Evolutionary conservation across 345 rosid genomes (phyloP).

Genomic region (Brassica cretica): DNA sequence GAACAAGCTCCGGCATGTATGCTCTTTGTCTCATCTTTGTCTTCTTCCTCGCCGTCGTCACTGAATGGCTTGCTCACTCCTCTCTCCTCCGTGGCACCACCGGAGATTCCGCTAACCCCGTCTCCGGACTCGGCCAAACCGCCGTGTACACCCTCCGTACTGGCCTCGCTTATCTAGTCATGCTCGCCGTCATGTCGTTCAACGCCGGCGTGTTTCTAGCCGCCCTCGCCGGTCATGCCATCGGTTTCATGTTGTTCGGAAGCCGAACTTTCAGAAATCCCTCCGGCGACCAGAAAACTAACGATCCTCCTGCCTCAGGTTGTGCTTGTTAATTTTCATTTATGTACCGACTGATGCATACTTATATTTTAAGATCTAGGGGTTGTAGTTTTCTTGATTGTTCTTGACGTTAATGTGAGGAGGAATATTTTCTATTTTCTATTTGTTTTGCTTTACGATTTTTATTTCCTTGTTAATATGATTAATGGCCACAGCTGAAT

Average conservation of each 20-base stretch:
- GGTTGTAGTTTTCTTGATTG: slow-evolving; percentile 29
- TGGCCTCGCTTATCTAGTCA: slow-evolving; percentile 62
- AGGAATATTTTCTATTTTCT: neutral
- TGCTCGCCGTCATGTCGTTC: slow-evolving; percentile 80
- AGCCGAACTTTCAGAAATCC: slow-evolving; percentile 39
- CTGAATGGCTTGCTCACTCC: slow-evolving; percentile 55
- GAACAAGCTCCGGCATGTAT: slow-evolving; percentile 65
- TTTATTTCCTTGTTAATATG: neutral
- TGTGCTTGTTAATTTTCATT: slow-evolving; percentile 28
- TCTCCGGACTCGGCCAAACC: slow-evolving; percentile 55
- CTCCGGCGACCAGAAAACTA: slow-evolving; percentile 21
- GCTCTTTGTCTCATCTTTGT: slow-evolving; percentile 62
- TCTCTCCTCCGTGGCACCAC: slow-evolving; percentile 35
- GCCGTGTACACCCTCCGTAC: slow-evolving; percentile 56
- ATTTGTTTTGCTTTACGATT: neutral
- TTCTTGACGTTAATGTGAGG: slow-evolving; percentile 16
- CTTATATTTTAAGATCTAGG: slow-evolving; percentile 1
- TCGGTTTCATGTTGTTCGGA: slow-evolving; percentile 67
- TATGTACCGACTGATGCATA: slow-evolving; percentile 2
- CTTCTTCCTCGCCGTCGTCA: slow-evolving; percentile 53
- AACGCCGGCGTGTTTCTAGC: slow-evolving; percentile 74
- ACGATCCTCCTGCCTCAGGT: slow-evolving; percentile 30
- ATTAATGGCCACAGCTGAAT: neutral
- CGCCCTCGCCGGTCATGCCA: slow-evolving; percentile 67
- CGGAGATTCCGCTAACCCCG: slow-evolving; percentile 49